These are phyloP conservation scores for Microcera coccophila DNA, from an alignment of 2,329 filamentous ascomycete species.

Conservation along the genomic window DNA sequence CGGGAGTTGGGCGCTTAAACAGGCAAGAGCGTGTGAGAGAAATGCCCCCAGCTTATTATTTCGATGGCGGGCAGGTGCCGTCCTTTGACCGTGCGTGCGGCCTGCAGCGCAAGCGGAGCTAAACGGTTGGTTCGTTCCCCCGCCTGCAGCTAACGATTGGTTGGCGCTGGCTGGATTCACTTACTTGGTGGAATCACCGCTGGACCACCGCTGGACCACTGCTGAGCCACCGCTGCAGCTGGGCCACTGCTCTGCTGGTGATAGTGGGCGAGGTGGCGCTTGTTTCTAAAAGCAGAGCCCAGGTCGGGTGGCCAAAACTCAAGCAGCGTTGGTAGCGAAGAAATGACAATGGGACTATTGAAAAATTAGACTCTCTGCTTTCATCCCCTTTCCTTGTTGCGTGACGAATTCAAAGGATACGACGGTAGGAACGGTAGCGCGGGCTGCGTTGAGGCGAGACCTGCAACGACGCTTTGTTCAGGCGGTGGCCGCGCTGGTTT, in stretches of 20 bases:
- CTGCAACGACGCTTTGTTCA: too few relatives aligned
- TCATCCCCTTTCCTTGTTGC: too few relatives aligned
- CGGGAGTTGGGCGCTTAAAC: constrained; percentile 21
- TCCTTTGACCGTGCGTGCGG: constrained; percentile 17
- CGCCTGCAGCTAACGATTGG: constrained; percentile 24
- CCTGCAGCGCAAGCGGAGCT: constrained; percentile 7
- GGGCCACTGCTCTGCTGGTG: not conserved
- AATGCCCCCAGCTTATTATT: constrained; percentile 25
- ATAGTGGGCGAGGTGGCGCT: not conserved
- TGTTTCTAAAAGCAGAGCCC: not conserved
- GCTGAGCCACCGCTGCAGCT: not conserved
- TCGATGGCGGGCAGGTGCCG: constrained; percentile 19
- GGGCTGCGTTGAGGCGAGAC: too few relatives aligned
- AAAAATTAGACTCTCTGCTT: too few relatives aligned
- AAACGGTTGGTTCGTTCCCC: constrained; percentile 15
- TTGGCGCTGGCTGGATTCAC: constrained; percentile 12
- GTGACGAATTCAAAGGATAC: too few relatives aligned
- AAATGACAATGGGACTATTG: too few relatives aligned
- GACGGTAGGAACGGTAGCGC: too few relatives aligned
- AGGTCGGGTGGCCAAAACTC: not conserved
- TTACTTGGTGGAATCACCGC: too few relatives aligned
- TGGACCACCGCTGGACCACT: too few relatives aligned
- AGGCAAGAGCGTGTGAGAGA: constrained; percentile 13
- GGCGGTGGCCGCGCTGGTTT: too few relatives aligned
- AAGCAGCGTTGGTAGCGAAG: too few relatives aligned